Percentiles rank a stretch among this genome's conserved stretches.
phyloP scores from a whole-genome alignment of 2,329 filamentous ascomycete genomes.

The Xylariaceae sp. region DNA sequence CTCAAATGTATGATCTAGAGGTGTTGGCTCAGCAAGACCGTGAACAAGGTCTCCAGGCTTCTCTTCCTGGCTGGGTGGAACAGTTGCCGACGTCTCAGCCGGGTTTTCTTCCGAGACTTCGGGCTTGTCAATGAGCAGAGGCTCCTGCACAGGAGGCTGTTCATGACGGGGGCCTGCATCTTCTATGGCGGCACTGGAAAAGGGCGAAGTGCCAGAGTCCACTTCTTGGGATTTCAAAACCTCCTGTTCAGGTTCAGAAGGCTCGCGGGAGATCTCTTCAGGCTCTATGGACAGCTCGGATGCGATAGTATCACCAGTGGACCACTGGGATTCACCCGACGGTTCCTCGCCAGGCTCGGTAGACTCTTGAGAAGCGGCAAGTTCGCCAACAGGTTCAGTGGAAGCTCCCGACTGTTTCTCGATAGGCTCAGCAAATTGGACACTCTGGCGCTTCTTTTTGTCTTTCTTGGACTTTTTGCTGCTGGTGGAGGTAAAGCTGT shows the following conservation, averaged over 20 bases:
- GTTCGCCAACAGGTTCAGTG: conserved; percentile 3
- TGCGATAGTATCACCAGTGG: no score
- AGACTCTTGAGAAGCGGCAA: conserved; percentile 5
- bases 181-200: no score
- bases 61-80: not conserved
- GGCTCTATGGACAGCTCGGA: no score
- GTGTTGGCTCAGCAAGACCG: not conserved
- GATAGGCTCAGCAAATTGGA: conserved; percentile 15
- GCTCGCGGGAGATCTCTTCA: no score
- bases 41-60: not conserved
- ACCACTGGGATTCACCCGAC: not conserved
- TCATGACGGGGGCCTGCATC: no score
- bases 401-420: conserved; percentile 11
- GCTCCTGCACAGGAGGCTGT: no score
- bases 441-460: conserved; percentile 18
- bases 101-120: no score
- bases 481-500: conserved; percentile 4
- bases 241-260: no score
- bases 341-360: not conserved
- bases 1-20: not conserved
- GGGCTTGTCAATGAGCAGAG: not conserved
- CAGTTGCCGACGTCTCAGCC: not conserved
- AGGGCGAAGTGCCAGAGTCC: not conserved
- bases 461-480: conserved; percentile 17
- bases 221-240: no score